Conservation (phyloP, 2,329 filamentous ascomycete species). For the Fusarium brachygibbosum region DNA sequence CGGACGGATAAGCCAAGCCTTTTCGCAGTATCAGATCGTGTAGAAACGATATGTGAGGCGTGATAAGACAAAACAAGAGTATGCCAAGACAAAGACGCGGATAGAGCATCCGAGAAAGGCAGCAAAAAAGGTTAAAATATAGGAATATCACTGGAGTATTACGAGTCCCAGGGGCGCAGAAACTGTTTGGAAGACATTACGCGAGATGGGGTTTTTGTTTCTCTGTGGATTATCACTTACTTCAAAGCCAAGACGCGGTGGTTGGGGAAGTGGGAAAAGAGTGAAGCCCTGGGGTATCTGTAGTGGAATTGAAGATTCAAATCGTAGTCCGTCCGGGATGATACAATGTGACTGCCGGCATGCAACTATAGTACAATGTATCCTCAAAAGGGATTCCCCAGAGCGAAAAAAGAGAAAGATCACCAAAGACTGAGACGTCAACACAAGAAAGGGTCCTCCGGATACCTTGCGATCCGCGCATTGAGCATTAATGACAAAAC, state of each 20-base stretch:
- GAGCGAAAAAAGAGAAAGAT: neutral
- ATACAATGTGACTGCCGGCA: neutral
- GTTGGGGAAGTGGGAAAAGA: neutral
- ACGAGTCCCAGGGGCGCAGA: neutral
- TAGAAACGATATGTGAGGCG: neutral
- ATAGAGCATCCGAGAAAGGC: too few relatives aligned
- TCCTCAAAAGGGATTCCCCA: neutral
- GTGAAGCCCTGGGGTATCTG: neutral
- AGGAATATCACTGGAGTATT: neutral
- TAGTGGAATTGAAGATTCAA: neutral
- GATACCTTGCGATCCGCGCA: constrained; percentile 14
- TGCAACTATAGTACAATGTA: neutral
- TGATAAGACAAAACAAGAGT: constrained; percentile 3
- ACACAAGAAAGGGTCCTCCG: neutral
- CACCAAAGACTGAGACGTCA: constrained; percentile 1
- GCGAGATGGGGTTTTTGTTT: constrained; percentile 8
- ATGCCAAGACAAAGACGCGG: neutral
- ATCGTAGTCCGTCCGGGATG: neutral
- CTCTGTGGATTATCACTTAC: neutral
- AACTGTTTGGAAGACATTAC: neutral
- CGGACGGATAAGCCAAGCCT: neutral
- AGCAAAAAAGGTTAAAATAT: neutral
- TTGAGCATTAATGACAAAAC: constrained; percentile 15
- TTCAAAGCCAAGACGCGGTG: neutral
- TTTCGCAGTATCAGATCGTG: neutral